Evolutionary conservation across 768 basidiomycete genomes (phyloP), one percentile per base, ranked within the genome.

Genomic region (Pisolithus albus): DNA sequence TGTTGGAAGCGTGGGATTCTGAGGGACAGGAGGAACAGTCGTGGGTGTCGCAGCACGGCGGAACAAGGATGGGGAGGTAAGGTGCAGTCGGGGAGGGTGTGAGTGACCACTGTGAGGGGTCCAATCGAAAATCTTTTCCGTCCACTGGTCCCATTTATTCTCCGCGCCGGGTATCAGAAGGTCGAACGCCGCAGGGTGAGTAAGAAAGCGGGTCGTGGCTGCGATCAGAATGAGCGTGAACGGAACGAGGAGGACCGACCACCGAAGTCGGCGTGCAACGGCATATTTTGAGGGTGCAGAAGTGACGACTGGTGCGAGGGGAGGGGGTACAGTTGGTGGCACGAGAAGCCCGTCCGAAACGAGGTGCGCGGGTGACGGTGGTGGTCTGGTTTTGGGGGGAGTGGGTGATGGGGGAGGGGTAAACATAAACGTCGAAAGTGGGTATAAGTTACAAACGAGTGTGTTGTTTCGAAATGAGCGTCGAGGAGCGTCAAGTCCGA

Each of bases 201-300:
- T 63, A 52, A 75, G 40, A 63, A 73, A 82, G n/a, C 71, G 78
- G 15, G 78, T 76, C 11, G 74, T 77, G 3, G 70, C 60, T 10
- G 81, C 79, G 53, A 86, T 72, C 40, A 82, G 50, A 37, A 84
- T 61, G 46, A 88, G 73, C 6, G 72, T 56, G 9, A 83, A 56
- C 2, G 86, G 86, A 2, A 84, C 71, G 32, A 82, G 55, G 39
- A 86, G 49, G 49, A 82, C 73, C 1, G 78, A 71, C 76, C 75
- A 79, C 61, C 69, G 67, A 39, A 64, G 49, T n/a, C 49, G 47
- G 34, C 49, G 72, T 70, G 47, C 72, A 21, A 66, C 21, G 78
- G 72, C 40, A 71, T 74, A 30, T 64, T 72, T 43, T 68, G 70
- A 53, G 2, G 15, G 36, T 23, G 23, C 21, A 21, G 32, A 18